Evolutionary conservation across 176 grass and related monocot species (phyloP), one percentile per base, ranked within the genome.

Genomic region (Saccharum spontaneum): DNA sequence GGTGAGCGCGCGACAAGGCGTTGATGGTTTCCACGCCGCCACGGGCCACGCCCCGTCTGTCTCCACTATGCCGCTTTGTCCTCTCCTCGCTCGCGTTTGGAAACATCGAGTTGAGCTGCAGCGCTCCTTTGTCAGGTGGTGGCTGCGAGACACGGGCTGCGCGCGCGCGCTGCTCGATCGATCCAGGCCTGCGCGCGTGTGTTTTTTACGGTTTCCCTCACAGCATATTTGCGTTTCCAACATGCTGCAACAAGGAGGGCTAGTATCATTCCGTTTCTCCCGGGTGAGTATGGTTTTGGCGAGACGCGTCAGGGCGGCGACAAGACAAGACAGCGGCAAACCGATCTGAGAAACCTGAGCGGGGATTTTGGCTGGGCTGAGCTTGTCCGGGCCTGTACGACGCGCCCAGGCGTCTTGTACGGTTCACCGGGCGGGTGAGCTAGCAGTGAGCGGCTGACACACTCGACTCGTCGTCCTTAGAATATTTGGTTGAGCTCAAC

Each of bases 321-420:
- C 12, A 2, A 4, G 0, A 33, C 12, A 2, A 4, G 52, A 81
- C 12, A 81, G 62, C 49, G 16, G 88, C 83, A 20, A 5, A 5
- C 3, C 34, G 33, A 86, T 46, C 83, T 71, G 88, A 90, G 88
- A 90, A 90, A 71, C 78, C 88, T 13, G 88, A 44, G 88, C 77
- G 0, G 3, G 0, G 28, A 6, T 14, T 69, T 49, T 40, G 39
- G 43, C 43, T 45, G 11, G 43, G 9, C 41, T 43, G 10, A 43
- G 41, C 1, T 43, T 43, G 41, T 43, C 41, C 41, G 8, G 2
- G 41, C 43, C 3, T 40, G 39, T 8, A 9, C 41, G 10, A 48
- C 45, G 13, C 12, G 44, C 44, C 44, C 10, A 13, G 45, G 45
- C 45, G 13, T 48, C 45, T 48, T 48, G 45, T 48, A 48, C 45